Base-by-base conservation (phyloP, 352 stramenopile species). In the Pythium insidiosum region DNA sequence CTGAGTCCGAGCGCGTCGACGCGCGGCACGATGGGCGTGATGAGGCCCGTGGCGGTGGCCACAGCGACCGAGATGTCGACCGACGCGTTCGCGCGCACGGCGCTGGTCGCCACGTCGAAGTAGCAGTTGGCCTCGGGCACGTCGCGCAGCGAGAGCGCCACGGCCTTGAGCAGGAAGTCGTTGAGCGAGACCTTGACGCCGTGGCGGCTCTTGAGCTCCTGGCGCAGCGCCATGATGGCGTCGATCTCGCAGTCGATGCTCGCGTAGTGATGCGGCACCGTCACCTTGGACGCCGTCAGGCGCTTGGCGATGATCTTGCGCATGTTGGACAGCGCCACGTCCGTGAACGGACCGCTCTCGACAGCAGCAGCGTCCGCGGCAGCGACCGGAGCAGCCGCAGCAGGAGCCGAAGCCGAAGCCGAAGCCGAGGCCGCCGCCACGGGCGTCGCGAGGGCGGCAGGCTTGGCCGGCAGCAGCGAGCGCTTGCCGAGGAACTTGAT, bases 11-110 rank as follows among this genome's bases (percentile, higher is more conserved):
- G 69, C n/a, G 68, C 54, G 58, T 98, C 91, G n/a, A 97, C 95
- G 38, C 87, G 68, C 19, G 78, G 86, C 28, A 99, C 82, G 68
- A 99, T 98, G 19, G 97, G 97, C 33, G 96, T 99, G 62, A 99
- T 99, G 6, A 99, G 78, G 12, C 97, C 96, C 11, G 75, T 73
- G n/a, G 90, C 80, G 7, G 96, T 99, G 10, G 96, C 96, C 6
- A 99, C 97, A 21, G 96, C 96, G 1, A 99, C 90, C 56, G 89
- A 97, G 35, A 99, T 97, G 66, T 99, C 97, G 31, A 99, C 76
- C 15, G 68, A 81, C 33, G 71, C 43, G 61, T 97, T 96, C 10
- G 81, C 61, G 42, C 94, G 63, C 21, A 97, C 67, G n/a, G 48
- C 67, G 30, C 79, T 56, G 2, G 59, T 58, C 25, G 63, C 64